Evolutionary conservation across 139 green algal genomes (phyloP).

Genomic region (Closterium sp.): DNA sequence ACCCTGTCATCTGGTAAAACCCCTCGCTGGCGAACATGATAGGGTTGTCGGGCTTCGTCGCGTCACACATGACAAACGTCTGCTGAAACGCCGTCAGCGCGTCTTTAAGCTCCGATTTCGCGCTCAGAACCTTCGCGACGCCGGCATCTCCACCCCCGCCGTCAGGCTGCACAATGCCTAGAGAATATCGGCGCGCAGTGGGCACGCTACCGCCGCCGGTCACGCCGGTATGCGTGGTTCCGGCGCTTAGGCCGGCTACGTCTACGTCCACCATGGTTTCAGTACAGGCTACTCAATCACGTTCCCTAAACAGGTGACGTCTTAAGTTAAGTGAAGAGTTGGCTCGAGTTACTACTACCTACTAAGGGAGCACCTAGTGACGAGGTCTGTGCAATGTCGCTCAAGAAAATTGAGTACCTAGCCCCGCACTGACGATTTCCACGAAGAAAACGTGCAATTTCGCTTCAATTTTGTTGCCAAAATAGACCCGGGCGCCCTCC

Average conservation of each 20-base stretch:
- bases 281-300: too few relatives aligned
- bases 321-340: too few relatives aligned
- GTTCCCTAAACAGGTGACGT: too few relatives aligned
- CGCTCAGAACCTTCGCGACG: constrained; percentile 17
- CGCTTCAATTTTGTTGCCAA: not conserved
- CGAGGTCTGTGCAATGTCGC: not conserved
- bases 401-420: not conserved
- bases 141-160: not conserved
- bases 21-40: constrained; percentile 92
- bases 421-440: not conserved
- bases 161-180: not conserved
- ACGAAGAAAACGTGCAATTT: not conserved
- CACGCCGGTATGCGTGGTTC: not conserved
- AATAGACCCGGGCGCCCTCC: not conserved
- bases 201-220: constrained; percentile 1
- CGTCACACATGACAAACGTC: constrained; percentile 79
- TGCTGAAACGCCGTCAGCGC: constrained; percentile 46
- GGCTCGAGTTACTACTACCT: not conserved
- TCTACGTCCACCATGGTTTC: not conserved
- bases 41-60: constrained; percentile 88
- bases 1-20: constrained; percentile 96
- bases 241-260: not conserved
- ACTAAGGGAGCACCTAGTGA: not conserved
- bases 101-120: constrained; percentile 24
- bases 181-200: not conserved